These are phyloP conservation scores for Aegilops longissima DNA, from an alignment of 176 grass and related monocot genomes.

Conservation along the genomic window DNA sequence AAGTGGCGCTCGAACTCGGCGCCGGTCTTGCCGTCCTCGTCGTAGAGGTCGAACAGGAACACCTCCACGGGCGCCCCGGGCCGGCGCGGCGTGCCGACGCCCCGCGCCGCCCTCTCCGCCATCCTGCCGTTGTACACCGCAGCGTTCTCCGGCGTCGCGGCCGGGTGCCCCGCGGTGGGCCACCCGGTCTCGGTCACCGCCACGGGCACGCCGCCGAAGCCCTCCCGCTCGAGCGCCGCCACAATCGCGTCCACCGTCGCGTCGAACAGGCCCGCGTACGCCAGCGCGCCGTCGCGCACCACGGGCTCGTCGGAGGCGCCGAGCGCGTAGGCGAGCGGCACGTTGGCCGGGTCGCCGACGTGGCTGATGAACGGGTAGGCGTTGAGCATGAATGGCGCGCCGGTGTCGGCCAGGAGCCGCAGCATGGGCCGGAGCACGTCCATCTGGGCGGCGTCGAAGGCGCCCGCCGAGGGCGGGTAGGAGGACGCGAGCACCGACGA, in stretches of 20 bases:
- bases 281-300: constrained; percentile 44
- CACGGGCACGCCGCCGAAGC: constrained; percentile 41
- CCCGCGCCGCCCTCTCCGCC: constrained; percentile 33
- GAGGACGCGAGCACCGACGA: constrained; percentile 57
- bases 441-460: constrained; percentile 43
- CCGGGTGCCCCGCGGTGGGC: constrained; percentile 60
- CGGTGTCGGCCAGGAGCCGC: constrained; percentile 53
- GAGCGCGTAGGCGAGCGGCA: constrained; percentile 54
- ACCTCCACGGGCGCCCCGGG: constrained; percentile 51
- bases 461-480: constrained; percentile 58
- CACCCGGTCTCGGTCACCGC: constrained; percentile 73
- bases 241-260: constrained; percentile 57
- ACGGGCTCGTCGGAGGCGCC: constrained; percentile 18
- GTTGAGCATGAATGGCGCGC: constrained; percentile 72
- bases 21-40: constrained; percentile 61
- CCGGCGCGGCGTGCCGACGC: constrained; percentile 48
- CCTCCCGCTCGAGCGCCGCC: constrained; percentile 64
- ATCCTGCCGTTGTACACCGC: constrained; percentile 58
- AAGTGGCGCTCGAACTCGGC: constrained; percentile 62
- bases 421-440: constrained; percentile 68
- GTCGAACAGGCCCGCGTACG: constrained; percentile 64
- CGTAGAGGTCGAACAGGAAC: constrained; percentile 74
- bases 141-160: constrained; percentile 51
- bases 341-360: constrained; percentile 54
- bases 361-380: constrained; percentile 76